Conservation (phyloP, 169 alveolate genomes). For the Plasmodium blacklocki region DNA sequence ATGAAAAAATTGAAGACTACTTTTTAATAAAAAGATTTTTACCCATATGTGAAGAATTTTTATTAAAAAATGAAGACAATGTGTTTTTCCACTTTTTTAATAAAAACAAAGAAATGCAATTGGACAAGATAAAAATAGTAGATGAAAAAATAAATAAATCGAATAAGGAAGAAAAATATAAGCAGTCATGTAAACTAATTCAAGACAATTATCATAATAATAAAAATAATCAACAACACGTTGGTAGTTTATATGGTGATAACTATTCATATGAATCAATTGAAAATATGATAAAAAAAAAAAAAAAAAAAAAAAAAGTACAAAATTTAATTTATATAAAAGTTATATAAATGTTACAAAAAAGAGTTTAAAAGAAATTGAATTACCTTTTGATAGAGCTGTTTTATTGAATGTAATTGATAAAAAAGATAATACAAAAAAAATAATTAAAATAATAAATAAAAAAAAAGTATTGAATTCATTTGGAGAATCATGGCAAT, state of each 20-base stretch:
- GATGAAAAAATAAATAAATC: neutral
- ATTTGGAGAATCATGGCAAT: conserved; percentile 86
- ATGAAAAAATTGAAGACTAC: conserved; percentile 48
- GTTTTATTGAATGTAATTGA: conserved; percentile 82
- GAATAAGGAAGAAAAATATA: neutral
- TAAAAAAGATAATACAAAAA: conserved; percentile 80
- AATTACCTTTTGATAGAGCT: conserved; percentile 79
- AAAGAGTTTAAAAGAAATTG: conserved; percentile 32
- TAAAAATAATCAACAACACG: neutral
- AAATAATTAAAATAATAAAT: conserved; percentile 83
- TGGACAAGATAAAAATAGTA: neutral
- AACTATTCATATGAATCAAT: too few relatives aligned
- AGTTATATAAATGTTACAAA: conserved; percentile 6
- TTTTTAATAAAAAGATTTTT: conserved; percentile 38
- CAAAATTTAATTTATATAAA: conserved; percentile 39
- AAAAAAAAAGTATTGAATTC: conserved; percentile 83
- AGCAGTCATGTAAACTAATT: neutral
- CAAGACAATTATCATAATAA: neutral
- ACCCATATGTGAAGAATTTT: conserved; percentile 74
- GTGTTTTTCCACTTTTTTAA: conserved; percentile 9
- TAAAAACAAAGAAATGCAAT: neutral
- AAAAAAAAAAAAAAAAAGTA: neutral
- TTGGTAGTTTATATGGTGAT: neutral
- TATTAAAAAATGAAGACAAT: conserved; percentile 25
- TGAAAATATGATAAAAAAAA: too few relatives aligned